Conservation (phyloP, 148 eudicot genomes). For the Camellia granthamiana region DNA sequence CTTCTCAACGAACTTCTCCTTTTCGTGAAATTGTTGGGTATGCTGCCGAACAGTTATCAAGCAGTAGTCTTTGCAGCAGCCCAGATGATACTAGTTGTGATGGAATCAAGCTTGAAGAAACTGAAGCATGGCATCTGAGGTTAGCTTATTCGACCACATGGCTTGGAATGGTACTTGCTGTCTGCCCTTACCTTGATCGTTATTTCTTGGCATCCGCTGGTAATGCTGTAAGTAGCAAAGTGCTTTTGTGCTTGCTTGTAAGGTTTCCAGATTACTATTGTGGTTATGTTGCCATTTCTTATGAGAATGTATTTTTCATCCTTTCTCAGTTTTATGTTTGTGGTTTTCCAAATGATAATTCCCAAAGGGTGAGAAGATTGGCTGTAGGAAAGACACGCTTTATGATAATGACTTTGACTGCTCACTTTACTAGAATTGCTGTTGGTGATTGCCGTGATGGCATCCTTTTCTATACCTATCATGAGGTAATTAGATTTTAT, state of each 20-base stretch:
- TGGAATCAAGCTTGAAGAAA: constrained; percentile 73
- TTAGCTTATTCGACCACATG: constrained; percentile 45
- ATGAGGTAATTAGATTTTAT: constrained; percentile 59
- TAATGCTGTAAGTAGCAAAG: constrained; percentile 61
- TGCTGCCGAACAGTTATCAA: constrained; percentile 63
- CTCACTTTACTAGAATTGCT: constrained; percentile 80
- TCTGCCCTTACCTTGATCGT: constrained; percentile 81
- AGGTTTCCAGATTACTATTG: not conserved
- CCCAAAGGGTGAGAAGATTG: constrained; percentile 62
- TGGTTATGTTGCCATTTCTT: constrained; percentile 12
- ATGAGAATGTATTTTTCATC: constrained; percentile 2
- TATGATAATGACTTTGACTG: constrained; percentile 72
- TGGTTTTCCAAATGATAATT: constrained; percentile 70
- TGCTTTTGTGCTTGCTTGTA: not conserved
- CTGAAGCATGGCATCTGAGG: constrained; percentile 78
- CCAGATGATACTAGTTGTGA: constrained; percentile 75
- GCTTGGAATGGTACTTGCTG: constrained; percentile 78
- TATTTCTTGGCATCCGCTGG: constrained; percentile 90
- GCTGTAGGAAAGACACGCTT: constrained; percentile 77
- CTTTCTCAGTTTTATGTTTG: constrained; percentile 79
- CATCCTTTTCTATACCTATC: constrained; percentile 70
- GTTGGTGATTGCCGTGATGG: constrained; percentile 99
- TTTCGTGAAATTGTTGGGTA: constrained; percentile 54
- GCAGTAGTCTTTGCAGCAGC: constrained; percentile 74
- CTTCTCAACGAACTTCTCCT: constrained; percentile 60